These are phyloP conservation scores for Cytospora piceicola DNA, from an alignment of 2,329 filamentous ascomycete species.

Conservation along the genomic window DNA sequence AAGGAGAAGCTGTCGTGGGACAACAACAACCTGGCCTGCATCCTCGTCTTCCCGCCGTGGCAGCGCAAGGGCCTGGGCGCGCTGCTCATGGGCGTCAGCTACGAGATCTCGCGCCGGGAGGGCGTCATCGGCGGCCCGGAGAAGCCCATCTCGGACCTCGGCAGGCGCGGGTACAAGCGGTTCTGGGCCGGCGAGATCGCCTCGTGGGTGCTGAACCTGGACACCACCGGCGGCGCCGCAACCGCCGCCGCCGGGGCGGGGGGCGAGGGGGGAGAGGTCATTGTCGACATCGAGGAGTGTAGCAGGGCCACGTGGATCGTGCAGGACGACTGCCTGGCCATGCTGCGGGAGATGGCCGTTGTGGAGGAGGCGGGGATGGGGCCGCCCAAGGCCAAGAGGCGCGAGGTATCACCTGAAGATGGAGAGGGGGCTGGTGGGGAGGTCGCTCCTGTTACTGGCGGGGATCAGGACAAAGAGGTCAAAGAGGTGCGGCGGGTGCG, in stretches of 20 bases:
- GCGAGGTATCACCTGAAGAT: slow-evolving; percentile 19
- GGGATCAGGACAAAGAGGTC: slow-evolving; percentile 37
- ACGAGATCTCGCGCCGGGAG: slow-evolving; percentile 86
- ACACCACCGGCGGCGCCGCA: slow-evolving; percentile 45
- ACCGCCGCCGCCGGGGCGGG: slow-evolving; percentile 67
- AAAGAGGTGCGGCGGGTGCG: slow-evolving; percentile 47
- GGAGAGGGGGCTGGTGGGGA: slow-evolving; percentile 34
- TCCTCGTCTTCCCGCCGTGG: slow-evolving; percentile 93
- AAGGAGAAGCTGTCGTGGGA: slow-evolving; percentile 99
- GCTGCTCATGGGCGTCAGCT: slow-evolving; percentile 89
- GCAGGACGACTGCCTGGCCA: slow-evolving; percentile 78
- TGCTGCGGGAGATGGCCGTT: slow-evolving; percentile 80
- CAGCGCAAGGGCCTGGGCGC: slow-evolving; percentile 88
- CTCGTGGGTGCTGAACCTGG: slow-evolving; percentile 61
- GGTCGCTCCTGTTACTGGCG: slow-evolving; percentile 31
- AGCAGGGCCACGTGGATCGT: slow-evolving; percentile 82
- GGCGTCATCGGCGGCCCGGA: slow-evolving; percentile 87
- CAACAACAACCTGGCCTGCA: slow-evolving; percentile 96
- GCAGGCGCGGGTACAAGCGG: slow-evolving; percentile 77
- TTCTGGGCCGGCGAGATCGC: slow-evolving; percentile 88
- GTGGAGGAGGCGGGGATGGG: slow-evolving; percentile 60
- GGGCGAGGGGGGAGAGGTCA: slow-evolving; percentile 42
- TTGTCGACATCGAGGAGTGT: slow-evolving; percentile 72
- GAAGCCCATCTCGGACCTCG: slow-evolving; percentile 87
- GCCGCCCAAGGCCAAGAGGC: slow-evolving; percentile 40